Evolutionary conservation across 2,329 filamentous ascomycete species (phyloP).

Genomic region (Fonsecaea monophora): DNA sequence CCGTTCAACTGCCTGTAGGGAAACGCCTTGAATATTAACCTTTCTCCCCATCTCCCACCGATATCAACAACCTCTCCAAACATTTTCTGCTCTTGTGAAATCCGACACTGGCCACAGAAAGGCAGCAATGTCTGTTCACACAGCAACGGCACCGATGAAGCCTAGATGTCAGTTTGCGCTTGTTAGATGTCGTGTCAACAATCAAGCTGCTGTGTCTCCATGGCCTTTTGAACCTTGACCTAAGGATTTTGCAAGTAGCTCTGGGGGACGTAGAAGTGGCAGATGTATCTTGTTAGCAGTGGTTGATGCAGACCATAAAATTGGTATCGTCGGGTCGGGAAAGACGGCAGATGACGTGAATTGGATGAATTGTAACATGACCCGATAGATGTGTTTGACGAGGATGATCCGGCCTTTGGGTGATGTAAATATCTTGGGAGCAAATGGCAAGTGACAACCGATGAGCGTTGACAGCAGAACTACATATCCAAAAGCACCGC

Average conservation of each 20-base stretch:
- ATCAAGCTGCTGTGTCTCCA: background rate
- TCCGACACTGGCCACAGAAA: slow-evolving; percentile 22
- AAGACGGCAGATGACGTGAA: background rate
- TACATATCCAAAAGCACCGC: slow-evolving; percentile 11
- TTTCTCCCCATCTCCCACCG: background rate
- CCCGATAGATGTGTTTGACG: background rate
- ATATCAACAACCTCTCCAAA: slow-evolving; percentile 4
- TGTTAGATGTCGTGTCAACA: background rate
- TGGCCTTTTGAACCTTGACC: background rate
- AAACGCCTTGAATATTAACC: background rate
- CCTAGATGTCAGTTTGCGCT: slow-evolving; percentile 3
- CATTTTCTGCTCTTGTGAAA: slow-evolving; percentile 22
- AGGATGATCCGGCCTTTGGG: background rate
- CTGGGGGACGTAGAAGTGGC: background rate
- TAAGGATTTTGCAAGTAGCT: background rate
- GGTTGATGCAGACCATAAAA: background rate
- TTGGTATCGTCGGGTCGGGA: background rate
- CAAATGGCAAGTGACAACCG: background rate
- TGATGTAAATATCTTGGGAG: slow-evolving; percentile 1
- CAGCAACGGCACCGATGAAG: slow-evolving; percentile 14
- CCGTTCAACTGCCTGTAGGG: slow-evolving; percentile 9
- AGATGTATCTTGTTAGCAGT: background rate
- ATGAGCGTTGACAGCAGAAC: slow-evolving; percentile 6
- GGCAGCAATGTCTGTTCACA: slow-evolving; percentile 25
- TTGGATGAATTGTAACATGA: background rate